These are phyloP conservation scores for Colletotrichum orbiculare DNA, from an alignment of 2,329 filamentous ascomycete genomes.

Conservation along the genomic window DNA sequence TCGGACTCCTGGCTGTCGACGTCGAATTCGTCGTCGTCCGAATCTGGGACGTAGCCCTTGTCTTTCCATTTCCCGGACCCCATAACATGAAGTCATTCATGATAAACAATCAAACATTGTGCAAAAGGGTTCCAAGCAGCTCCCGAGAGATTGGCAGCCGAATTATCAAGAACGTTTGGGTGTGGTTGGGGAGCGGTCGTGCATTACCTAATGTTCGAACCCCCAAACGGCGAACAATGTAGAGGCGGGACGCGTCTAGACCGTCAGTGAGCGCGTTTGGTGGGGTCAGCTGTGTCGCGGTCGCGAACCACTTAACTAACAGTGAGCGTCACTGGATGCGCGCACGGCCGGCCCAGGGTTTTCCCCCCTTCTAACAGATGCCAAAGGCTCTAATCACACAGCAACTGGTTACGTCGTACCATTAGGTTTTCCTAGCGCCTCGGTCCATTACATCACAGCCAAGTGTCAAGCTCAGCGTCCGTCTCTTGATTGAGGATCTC, in stretches of 20 bases:
- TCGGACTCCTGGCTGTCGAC: constrained; percentile 50
- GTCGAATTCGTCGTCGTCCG: constrained; percentile 60
- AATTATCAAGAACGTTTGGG: background rate
- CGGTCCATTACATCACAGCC: too few species aligned
- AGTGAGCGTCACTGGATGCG: background rate
- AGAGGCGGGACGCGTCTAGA: constrained; percentile 28
- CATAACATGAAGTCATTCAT: constrained; percentile 47
- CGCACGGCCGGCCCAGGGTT: constrained; percentile 11
- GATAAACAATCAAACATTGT: constrained; percentile 30
- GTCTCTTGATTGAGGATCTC: too few species aligned
- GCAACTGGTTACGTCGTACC: background rate
- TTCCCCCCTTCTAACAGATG: too few species aligned
- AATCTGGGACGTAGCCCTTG: constrained; percentile 62
- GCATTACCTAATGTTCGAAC: constrained; percentile 24
- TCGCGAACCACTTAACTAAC: constrained; percentile 26
- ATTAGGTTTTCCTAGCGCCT: background rate
- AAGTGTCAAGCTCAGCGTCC: too few species aligned
- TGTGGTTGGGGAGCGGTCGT: constrained; percentile 6
- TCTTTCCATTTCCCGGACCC: constrained; percentile 56
- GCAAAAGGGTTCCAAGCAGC: background rate
- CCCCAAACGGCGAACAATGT: constrained; percentile 2
- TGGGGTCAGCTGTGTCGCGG: constrained; percentile 27
- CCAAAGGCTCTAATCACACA: background rate
- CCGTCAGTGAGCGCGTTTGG: constrained; percentile 29
- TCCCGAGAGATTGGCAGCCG: background rate